phyloP scores from a whole-genome alignment of 306 rosid species.

The Vicia sativa region DNA sequence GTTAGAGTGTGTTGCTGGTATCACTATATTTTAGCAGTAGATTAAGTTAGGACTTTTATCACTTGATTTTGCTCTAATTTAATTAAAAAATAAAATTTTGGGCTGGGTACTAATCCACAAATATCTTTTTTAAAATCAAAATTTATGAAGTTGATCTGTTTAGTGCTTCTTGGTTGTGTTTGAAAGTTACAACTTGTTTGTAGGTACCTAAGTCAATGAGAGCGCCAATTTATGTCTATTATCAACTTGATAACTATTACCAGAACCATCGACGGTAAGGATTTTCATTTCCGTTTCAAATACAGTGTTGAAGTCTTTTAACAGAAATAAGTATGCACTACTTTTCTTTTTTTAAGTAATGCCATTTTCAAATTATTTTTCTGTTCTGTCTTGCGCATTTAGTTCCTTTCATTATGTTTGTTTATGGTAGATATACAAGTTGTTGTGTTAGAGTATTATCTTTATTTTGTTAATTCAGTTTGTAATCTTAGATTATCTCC shows the following conservation, averaged over 20 bases:
- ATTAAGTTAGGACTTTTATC: slow-evolving; percentile 15
- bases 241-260: slow-evolving; percentile 93
- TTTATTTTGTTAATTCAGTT: not conserved
- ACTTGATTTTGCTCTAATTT: slow-evolving; percentile 14
- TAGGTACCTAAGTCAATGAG: slow-evolving; percentile 80
- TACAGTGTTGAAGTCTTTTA: slow-evolving; percentile 28
- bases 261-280: slow-evolving; percentile 92
- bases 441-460: not conserved
- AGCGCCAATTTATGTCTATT: slow-evolving; percentile 88
- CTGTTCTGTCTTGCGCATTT: slow-evolving; percentile 26
- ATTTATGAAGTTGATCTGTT: slow-evolving; percentile 19
- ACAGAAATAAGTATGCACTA: too few relatives aligned
- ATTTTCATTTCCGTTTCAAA: slow-evolving; percentile 32
- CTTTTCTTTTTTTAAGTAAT: too few relatives aligned
- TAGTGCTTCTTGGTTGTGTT: slow-evolving; percentile 31
- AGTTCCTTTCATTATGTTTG: slow-evolving; percentile 2
- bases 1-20: too few relatives aligned
- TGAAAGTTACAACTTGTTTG: slow-evolving; percentile 37
- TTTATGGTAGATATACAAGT: slow-evolving; percentile 2
- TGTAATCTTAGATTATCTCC: not conserved
- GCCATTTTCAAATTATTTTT: not conserved
- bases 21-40: too few relatives aligned
- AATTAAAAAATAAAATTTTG: slow-evolving; percentile 16
- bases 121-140: slow-evolving; percentile 21
- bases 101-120: slow-evolving; percentile 16